Evolutionary conservation across 2,329 filamentous ascomycete species (phyloP).

Genomic region (Microcyclospora tardicrescens): DNA sequence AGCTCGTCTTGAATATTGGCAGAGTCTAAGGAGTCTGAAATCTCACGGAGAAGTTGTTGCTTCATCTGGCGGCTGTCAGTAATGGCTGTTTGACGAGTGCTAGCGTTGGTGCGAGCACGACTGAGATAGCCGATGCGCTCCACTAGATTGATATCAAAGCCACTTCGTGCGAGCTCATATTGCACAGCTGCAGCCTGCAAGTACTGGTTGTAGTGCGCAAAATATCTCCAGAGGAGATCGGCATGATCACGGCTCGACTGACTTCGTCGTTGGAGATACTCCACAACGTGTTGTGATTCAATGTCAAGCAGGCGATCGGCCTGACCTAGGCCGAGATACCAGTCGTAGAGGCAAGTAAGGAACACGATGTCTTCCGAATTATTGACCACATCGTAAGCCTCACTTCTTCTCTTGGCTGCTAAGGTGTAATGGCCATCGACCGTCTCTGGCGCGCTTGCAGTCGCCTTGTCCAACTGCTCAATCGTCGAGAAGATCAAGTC

Average conservation of each 20-base stretch:
- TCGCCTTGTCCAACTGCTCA: constrained; percentile 59
- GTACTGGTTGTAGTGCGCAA: constrained; percentile 70
- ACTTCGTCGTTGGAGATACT: constrained; percentile 70
- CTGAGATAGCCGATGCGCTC: constrained; percentile 81
- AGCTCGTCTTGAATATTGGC: constrained; percentile 93
- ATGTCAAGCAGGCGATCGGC: constrained; percentile 75
- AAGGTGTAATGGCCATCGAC: constrained; percentile 68
- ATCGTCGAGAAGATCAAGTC: constrained; percentile 76
- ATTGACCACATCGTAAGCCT: constrained; percentile 86
- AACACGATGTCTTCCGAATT: constrained; percentile 85
- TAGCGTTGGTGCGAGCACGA: constrained; percentile 82
- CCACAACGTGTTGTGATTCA: constrained; percentile 71
- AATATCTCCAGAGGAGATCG: constrained; percentile 86
- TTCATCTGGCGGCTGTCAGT: constrained; percentile 47
- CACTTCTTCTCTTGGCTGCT: constrained; percentile 63
- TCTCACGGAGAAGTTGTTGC: constrained; percentile 72
- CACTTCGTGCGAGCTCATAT: constrained; percentile 67
- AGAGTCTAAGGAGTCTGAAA: constrained; percentile 76
- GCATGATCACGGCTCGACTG: constrained; percentile 61
- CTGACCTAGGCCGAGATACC: constrained; percentile 81
- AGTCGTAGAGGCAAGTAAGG: constrained; percentile 92
- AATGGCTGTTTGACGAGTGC: constrained; percentile 64
- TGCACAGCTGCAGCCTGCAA: constrained; percentile 83
- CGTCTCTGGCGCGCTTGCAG: constrained; percentile 54
- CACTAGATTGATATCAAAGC: constrained; percentile 66